Evolutionary conservation across 805 yeast genomes (phyloP).

Genomic region (Pichia thaimueangensis): DNA sequence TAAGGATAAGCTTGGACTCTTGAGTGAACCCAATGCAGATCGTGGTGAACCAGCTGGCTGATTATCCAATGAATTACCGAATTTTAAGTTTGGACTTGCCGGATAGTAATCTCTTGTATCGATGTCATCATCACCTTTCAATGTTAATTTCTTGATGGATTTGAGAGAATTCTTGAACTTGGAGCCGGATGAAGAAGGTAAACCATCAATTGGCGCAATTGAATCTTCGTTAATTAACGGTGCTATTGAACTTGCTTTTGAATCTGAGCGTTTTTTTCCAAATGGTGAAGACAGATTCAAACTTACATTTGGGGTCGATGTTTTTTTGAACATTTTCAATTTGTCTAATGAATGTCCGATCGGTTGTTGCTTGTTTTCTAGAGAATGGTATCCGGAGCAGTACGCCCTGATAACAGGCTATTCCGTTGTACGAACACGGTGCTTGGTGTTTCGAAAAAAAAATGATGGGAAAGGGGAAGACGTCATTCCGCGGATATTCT

Average conservation of each 20-base stretch:
- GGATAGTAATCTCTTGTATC: conserved; percentile 16
- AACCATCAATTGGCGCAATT: too few relatives aligned
- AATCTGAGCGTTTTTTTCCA: conserved; percentile 2
- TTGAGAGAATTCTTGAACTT: conserved; percentile 11
- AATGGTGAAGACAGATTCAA: conserved; percentile 9
- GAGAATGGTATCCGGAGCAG: too few relatives aligned
- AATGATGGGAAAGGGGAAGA: too few relatives aligned
- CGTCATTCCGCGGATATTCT: too few relatives aligned
- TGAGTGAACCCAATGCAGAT: background rate
- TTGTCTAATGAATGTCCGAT: too few relatives aligned
- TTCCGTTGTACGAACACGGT: too few relatives aligned
- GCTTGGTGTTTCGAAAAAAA: too few relatives aligned
- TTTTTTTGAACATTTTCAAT: conserved; percentile 10
- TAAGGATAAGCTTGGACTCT: conserved; percentile 8
- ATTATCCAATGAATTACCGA: conserved; percentile 8
- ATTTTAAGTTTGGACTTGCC: conserved; percentile 17
- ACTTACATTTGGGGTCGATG: conserved; percentile 5
- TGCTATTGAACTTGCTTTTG: background rate
- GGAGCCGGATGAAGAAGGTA: too few relatives aligned
- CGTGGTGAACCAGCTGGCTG: conserved; percentile 1
- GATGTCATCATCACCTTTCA: conserved; percentile 9
- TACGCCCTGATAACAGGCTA: too few relatives aligned
- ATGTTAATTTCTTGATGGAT: conserved; percentile 11
- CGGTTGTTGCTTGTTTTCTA: too few relatives aligned
- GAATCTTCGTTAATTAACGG: too few relatives aligned